These are phyloP conservation scores for Asparagopsis taxiformis DNA, from an alignment of 31 red algal species.

Conservation along the genomic window DNA sequence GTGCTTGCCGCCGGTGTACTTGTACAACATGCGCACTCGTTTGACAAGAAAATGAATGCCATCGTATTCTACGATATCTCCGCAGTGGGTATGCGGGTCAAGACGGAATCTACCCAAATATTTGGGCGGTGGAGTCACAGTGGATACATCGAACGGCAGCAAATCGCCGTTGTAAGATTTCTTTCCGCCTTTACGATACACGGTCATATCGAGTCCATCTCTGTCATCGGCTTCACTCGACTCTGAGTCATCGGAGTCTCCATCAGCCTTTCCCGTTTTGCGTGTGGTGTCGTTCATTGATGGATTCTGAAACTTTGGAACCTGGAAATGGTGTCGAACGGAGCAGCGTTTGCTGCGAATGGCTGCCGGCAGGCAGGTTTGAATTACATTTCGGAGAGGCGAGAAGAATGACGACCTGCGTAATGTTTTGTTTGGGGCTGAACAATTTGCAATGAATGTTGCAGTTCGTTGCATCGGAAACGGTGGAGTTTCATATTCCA, in stretches of 20 bases:
- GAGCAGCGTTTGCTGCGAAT: no score
- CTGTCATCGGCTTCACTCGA: neutral
- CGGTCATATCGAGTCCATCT: conserved; percentile 27
- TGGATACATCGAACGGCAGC: conserved; percentile 60
- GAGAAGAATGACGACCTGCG: no score
- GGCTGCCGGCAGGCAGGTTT: no score
- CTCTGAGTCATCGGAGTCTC: neutral
- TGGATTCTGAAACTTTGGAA: no score
- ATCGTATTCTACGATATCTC: conserved; percentile 58
- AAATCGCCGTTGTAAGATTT: conserved; percentile 29
- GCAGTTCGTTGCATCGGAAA: no score
- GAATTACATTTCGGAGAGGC: no score
- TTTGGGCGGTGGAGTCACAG: conserved; percentile 37
- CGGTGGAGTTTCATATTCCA: no score
- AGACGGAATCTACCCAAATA: conserved; percentile 45
- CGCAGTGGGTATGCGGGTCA: conserved; percentile 41
- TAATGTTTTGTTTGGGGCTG: no score
- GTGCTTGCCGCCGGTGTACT: conserved; percentile 32
- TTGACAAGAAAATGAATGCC: conserved; percentile 55
- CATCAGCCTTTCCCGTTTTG: no score
- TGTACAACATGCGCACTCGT: conserved; percentile 34
- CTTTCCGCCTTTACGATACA: conserved; percentile 14
- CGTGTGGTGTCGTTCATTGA: no score
- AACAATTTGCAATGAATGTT: no score
- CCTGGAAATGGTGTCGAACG: no score